Evolutionary conservation across 352 stramenopile genomes (phyloP).

Genomic region (Pythium rishiriense): DNA sequence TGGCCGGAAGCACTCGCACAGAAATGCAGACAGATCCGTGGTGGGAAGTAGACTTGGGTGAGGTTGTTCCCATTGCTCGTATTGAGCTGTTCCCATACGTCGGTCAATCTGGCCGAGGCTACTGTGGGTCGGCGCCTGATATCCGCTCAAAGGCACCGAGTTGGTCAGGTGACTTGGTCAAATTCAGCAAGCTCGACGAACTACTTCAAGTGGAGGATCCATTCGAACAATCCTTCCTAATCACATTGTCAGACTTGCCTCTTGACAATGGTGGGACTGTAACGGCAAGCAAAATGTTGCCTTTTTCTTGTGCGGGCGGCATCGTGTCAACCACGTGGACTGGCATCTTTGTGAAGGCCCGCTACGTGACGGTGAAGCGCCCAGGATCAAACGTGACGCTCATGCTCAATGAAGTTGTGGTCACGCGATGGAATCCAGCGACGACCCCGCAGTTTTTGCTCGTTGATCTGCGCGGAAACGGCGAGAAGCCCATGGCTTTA

Average conservation of each 20-base stretch:
- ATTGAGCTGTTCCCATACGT: conserved; percentile 57
- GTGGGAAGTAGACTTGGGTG: conserved; percentile 74
- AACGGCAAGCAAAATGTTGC: conserved; percentile 29
- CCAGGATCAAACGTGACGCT: conserved; percentile 30
- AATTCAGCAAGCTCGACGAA: conserved; percentile 35
- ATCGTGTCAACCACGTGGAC: conserved; percentile 37
- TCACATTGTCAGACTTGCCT: conserved; percentile 39
- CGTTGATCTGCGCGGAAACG: conserved; percentile 47
- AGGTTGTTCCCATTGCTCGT: conserved; percentile 38
- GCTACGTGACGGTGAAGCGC: conserved; percentile 54
- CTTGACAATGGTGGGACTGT: conserved; percentile 16
- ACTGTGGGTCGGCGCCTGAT: conserved; percentile 26
- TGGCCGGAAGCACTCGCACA: conserved; percentile 53
- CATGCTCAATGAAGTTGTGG: conserved; percentile 75
- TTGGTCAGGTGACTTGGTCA: conserved; percentile 48
- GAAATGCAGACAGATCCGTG: conserved; percentile 44
- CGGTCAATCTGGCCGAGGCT: conserved; percentile 36
- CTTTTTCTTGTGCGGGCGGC: conserved; percentile 53
- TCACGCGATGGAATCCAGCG: conserved; percentile 60
- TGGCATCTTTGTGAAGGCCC: conserved; percentile 39
- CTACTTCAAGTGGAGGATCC: conserved; percentile 47
- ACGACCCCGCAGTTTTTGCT: conserved; percentile 46
- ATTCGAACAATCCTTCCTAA: conserved; percentile 55
- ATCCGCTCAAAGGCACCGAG: conserved; percentile 12
- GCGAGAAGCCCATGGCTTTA: conserved; percentile 38